Conservation (phyloP, 768 basidiomycete genomes). For the Phaffia australis region DNA sequence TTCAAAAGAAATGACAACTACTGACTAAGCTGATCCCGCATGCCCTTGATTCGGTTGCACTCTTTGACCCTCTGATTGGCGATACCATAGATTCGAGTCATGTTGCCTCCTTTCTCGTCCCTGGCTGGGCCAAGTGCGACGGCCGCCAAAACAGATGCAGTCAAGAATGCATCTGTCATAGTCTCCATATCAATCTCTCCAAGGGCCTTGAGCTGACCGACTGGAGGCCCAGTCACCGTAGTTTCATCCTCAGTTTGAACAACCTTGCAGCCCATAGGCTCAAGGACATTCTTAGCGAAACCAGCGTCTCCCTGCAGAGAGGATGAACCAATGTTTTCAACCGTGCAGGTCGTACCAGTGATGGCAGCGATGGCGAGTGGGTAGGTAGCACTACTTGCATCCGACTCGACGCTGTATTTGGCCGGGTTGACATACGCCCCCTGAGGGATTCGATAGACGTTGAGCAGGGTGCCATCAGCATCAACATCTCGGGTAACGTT, state of each 20-base stretch:
- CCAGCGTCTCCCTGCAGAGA: constrained; percentile 96
- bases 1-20: background rate
- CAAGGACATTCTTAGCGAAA: constrained; percentile 84
- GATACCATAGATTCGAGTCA: constrained; percentile 82
- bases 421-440: constrained; percentile 62
- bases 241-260: constrained; percentile 78
- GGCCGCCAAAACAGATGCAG: constrained; percentile 82
- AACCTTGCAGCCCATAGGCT: constrained; percentile 89
- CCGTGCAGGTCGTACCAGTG: constrained; percentile 91
- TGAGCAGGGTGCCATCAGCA: constrained; percentile 52
- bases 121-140: constrained; percentile 44
- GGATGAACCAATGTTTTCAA: constrained; percentile 75
- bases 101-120: constrained; percentile 39
- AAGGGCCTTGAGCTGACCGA: constrained; percentile 67
- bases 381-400: constrained; percentile 92
- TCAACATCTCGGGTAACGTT: constrained; percentile 58
- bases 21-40: constrained; percentile 86
- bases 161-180: constrained; percentile 99
- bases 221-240: constrained; percentile 78
- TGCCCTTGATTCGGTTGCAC: constrained; percentile 90
- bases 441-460: constrained; percentile 80
- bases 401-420: constrained; percentile 81
- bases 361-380: constrained; percentile 94
- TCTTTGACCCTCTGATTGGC: constrained; percentile 98
- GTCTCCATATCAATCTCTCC: constrained; percentile 92